Evolutionary conservation across 2,329 filamentous ascomycete genomes (phyloP).

Genomic region (Diplodia intermedia): DNA sequence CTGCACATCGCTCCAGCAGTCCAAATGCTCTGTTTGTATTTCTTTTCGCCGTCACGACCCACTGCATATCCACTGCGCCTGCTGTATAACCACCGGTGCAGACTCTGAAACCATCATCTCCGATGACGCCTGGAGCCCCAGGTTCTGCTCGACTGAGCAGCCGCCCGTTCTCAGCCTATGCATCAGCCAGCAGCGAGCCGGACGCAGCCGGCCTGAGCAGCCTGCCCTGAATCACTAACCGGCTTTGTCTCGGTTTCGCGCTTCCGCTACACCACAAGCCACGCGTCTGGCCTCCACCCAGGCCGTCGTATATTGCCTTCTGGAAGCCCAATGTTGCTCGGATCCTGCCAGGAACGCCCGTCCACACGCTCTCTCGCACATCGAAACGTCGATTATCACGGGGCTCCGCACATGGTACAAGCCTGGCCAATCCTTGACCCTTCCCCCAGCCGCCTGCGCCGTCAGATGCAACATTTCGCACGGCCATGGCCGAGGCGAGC

Average conservation of each 20-base stretch:
- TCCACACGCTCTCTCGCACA: not conserved
- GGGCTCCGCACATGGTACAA: conserved; percentile 4
- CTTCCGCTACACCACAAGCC: conserved; percentile 11
- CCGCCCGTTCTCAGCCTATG: conserved; percentile 5
- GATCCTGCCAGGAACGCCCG: conserved; percentile 6
- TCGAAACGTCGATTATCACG: conserved; percentile 13
- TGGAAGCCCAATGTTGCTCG: not conserved
- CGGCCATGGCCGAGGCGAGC: conserved; percentile 6
- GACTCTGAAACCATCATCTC: conserved; percentile 31
- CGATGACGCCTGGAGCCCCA: conserved; percentile 21
- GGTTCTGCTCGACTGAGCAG: conserved; percentile 10
- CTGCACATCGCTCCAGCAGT: not conserved
- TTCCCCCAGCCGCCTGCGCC: conserved; percentile 16
- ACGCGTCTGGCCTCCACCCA: conserved; percentile 4
- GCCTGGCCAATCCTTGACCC: conserved; percentile 14
- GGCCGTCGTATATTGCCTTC: not conserved
- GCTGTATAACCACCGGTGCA: conserved; percentile 29
- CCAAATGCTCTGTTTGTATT: not conserved
- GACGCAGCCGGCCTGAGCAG: not conserved
- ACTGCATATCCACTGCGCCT: conserved; percentile 28
- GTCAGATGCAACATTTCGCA: conserved; percentile 27
- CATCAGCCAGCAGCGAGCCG: not conserved
- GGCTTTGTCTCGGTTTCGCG: conserved; percentile 22
- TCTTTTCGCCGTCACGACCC: conserved; percentile 25
- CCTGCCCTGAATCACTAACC: conserved; percentile 11